Conservation (phyloP, 1,284 basidiomycete species). For the Apiotrichum domesticum region DNA sequence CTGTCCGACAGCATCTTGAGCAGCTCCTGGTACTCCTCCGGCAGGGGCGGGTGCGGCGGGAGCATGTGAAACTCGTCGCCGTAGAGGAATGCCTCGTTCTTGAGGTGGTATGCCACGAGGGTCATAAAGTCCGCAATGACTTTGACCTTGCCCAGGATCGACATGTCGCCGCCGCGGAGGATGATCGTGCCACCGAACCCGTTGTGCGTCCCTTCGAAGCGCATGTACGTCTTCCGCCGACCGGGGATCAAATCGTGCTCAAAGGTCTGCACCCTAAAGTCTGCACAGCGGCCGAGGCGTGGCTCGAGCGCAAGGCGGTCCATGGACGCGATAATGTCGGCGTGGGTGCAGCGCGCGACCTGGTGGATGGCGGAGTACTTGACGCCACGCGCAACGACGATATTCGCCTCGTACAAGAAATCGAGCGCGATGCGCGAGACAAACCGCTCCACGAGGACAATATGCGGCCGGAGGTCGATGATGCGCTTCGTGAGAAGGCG, state of each 20-base stretch:
- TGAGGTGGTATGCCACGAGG: constrained; percentile 78
- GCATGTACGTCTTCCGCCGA: constrained; percentile 89
- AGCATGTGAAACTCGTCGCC: constrained; percentile 83
- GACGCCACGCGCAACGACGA: constrained; percentile 84
- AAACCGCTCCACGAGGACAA: constrained; percentile 85
- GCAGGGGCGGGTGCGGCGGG: constrained; percentile 49
- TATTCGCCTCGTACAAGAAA: constrained; percentile 76
- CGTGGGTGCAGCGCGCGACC: constrained; percentile 88
- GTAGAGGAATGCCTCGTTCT: constrained; percentile 90
- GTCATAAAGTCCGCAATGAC: constrained; percentile 85
- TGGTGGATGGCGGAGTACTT: constrained; percentile 82
- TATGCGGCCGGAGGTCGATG: constrained; percentile 80
- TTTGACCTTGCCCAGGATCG: constrained; percentile 77
- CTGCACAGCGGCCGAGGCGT: constrained; percentile 80
- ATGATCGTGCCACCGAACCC: constrained; percentile 93
- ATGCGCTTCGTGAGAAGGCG: constrained; percentile 84
- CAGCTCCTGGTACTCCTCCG: constrained; percentile 33
- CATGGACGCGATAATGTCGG: constrained; percentile 90
- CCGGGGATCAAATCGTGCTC: constrained; percentile 88
- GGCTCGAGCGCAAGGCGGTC: constrained; percentile 89
- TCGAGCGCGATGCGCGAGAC: constrained; percentile 90
- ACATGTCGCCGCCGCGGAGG: constrained; percentile 78
- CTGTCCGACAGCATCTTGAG: constrained; percentile 23
- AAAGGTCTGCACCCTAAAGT: constrained; percentile 86
- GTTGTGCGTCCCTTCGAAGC: constrained; percentile 87